Evolutionary conservation across 2,329 filamentous ascomycete genomes (phyloP), one percentile per base, ranked within the genome.

Genomic region (Neopestalotiopsis rosae): DNA sequence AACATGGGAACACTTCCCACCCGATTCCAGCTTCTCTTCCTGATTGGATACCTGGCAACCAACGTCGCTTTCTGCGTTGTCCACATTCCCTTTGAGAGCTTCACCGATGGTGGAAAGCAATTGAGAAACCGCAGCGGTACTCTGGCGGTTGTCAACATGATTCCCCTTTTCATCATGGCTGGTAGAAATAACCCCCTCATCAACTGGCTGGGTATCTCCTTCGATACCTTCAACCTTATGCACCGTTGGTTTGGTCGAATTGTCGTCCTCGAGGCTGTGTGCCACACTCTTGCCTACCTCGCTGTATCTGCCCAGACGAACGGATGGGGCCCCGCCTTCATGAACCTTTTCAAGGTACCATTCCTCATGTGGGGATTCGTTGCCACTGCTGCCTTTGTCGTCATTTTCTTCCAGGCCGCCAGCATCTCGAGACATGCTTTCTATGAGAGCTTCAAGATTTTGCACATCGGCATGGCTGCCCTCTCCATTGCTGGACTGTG

Each of bases 221-320:
- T 94, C 79, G 92, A 95, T 79, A 94, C 91, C 1, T 94, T 93
- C 85, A 95, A 95, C 82, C 81, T 95, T 70, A 84, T 95, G 69
- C 92, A 95, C 80, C 88, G 93, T 71, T 95, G 92, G 92, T 87
- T 94, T 71, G 92, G 92, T 74, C 89, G 92, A 52, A 93, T 94
- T 69, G 91, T 92, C 32, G 86, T 92, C 20, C 81, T 93, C 14
- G 91, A 95, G 78, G 85, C 90, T 10, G 73, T 94, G 56, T 83
- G 87, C 38, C 92, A 95, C 80, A 89, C 88, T 1, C 76, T 89
- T 52, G 87, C 90, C 65, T 93, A 85, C 80, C 85, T 88, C 71
- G 80, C 83, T 24, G 79, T 81, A 12, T 80, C 78, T 24, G 82
- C 81, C 10, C 64, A 75, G 1, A 71, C 77, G 70, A 77, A 79